A percentile compares a stretch with the other conserved stretches of the same genome.
Evolutionary conservation across 1,284 basidiomycete genomes (phyloP).

Genomic region (Pseudozyma sp.): DNA sequence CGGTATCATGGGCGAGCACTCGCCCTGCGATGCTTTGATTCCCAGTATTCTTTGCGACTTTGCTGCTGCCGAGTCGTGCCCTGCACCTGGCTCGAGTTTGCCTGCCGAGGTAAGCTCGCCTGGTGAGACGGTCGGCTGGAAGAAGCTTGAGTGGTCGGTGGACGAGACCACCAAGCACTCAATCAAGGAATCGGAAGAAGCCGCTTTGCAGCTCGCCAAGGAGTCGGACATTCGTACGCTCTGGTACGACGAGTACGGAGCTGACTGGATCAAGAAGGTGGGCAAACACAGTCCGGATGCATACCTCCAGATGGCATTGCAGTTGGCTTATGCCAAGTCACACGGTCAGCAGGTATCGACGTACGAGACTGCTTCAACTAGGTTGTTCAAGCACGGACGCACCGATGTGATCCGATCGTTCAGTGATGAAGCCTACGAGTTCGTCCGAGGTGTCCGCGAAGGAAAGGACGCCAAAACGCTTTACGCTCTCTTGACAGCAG

Average conservation of each 20-base stretch:
- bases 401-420: constrained; percentile 91
- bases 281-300: constrained; percentile 89
- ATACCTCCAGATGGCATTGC: constrained; percentile 91
- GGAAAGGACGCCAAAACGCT: constrained; percentile 73
- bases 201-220: constrained; percentile 76
- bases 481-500: constrained; percentile 76
- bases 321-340: constrained; percentile 88
- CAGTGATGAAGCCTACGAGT: constrained; percentile 80
- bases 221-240: constrained; percentile 87
- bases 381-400: constrained; percentile 88
- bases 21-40: constrained; percentile 89
- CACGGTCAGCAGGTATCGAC: constrained; percentile 85
- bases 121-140: constrained; percentile 72
- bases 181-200: constrained; percentile 75
- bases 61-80: constrained; percentile 74
- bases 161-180: constrained; percentile 76
- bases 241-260: constrained; percentile 87
- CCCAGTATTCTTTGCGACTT: constrained; percentile 92
- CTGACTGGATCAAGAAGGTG: constrained; percentile 87
- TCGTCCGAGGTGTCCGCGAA: constrained; percentile 82
- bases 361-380: constrained; percentile 93
- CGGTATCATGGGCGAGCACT: constrained; percentile 91
- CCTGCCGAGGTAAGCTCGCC: constrained; percentile 53
- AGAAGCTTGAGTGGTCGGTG: constrained; percentile 80
- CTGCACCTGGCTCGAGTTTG: constrained; percentile 41